These are phyloP conservation scores for Populus hybrid DNA, from an alignment of 441 rosid genomes.

Conservation along the genomic window DNA sequence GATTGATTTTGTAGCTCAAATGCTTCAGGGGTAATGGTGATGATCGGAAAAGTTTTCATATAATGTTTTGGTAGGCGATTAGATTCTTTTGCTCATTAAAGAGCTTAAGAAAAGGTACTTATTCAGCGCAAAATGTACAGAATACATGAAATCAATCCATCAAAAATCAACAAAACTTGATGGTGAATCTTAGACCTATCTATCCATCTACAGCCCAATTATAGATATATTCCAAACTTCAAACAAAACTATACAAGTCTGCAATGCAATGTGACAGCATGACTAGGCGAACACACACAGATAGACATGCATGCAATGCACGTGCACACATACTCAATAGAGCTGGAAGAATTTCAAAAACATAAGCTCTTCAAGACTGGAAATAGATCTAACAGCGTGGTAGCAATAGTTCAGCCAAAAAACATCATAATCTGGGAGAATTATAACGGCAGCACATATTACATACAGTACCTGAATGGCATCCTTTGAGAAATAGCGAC, in stretches of 20 bases:
- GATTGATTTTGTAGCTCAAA: background rate
- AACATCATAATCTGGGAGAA: background rate
- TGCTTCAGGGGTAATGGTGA: background rate
- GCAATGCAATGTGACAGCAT: background rate
- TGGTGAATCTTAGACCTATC: too few relatives aligned
- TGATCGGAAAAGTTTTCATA: too few relatives aligned
- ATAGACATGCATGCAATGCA: background rate
- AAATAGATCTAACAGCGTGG: background rate
- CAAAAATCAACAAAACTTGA: too few relatives aligned
- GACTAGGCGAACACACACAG: background rate
- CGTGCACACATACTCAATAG: background rate
- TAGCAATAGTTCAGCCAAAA: background rate
- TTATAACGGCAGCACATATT: background rate
- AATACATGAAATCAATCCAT: too few relatives aligned
- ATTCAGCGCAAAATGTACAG: too few relatives aligned
- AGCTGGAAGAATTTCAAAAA: background rate
- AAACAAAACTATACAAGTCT: background rate
- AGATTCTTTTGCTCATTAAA: too few relatives aligned
- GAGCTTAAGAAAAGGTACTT: too few relatives aligned
- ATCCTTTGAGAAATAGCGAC: conserved; percentile 89
- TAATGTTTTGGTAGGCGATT: too few relatives aligned
- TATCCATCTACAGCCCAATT: too few relatives aligned
- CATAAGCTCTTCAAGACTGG: background rate
- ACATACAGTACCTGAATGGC: conserved; percentile 74
- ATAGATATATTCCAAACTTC: background rate